Evolutionary conservation across 768 basidiomycete genomes (phyloP).

Genomic region (Pleurotus djamor): DNA sequence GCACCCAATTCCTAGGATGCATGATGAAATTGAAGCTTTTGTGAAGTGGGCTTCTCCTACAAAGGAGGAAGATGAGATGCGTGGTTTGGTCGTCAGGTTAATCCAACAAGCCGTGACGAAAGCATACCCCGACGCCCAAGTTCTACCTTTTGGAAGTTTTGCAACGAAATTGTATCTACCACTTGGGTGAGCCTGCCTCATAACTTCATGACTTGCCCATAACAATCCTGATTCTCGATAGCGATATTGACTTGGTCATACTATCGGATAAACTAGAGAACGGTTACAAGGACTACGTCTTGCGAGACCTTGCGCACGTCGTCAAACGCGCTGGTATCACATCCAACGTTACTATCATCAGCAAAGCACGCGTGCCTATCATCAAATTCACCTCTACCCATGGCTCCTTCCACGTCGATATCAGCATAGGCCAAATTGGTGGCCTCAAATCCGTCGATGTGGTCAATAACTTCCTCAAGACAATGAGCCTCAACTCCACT

Average conservation of each 20-base stretch:
- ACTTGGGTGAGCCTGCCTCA: conserved; percentile 61
- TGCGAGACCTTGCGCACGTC: conserved; percentile 76
- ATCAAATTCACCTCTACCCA: conserved; percentile 88
- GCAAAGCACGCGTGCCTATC: conserved; percentile 94
- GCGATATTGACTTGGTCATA: conserved; percentile 95
- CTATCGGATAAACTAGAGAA: conserved; percentile 75
- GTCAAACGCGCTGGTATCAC: conserved; percentile 77
- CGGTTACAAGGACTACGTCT: conserved; percentile 62
- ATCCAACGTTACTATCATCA: conserved; percentile 76
- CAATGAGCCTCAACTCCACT: conserved; percentile 38
- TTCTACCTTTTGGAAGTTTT: conserved; percentile 90
- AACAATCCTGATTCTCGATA: conserved; percentile 27
- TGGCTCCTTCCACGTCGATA: conserved; percentile 87
- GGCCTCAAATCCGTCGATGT: conserved; percentile 79
- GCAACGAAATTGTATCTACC: conserved; percentile 94
- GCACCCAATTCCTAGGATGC: conserved; percentile 53
- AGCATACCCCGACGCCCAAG: conserved; percentile 77
- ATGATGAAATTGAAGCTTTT: conserved; percentile 84
- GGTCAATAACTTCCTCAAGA: conserved; percentile 74
- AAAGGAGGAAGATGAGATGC: conserved; percentile 80
- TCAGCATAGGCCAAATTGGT: conserved; percentile 89
- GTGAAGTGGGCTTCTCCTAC: conserved; percentile 87
- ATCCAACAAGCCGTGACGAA: conserved; percentile 64
- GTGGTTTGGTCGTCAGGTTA: conserved; percentile 66
- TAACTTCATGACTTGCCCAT: neutral